These are phyloP conservation scores for Tuber microsphaerosporum DNA, from an alignment of 495 filamentous ascomycete species.

Conservation along the genomic window DNA sequence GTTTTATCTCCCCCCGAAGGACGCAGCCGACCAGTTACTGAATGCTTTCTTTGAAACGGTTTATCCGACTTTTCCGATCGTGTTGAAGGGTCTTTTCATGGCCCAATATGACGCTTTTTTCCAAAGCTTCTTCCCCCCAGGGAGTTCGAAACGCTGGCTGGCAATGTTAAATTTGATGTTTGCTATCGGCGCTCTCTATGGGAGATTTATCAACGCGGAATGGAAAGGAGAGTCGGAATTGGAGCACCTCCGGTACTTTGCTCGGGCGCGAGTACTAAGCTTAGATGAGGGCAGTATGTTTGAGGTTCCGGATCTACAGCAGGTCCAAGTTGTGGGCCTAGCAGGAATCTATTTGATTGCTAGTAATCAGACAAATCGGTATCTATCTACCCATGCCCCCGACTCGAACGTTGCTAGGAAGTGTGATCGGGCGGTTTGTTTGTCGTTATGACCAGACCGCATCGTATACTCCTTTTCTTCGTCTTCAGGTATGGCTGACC, in stretches of 20 bases:
- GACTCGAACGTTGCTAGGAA: not conserved
- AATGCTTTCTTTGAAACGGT: slow-evolving; percentile 55
- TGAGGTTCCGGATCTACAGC: slow-evolving; percentile 52
- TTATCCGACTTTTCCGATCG: slow-evolving; percentile 56
- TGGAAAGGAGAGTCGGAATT: slow-evolving; percentile 47
- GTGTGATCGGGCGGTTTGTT: not conserved
- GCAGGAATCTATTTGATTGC: slow-evolving; percentile 55
- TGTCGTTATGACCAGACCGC: not conserved
- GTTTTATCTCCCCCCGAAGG: slow-evolving; percentile 49
- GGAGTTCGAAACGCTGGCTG: slow-evolving; percentile 48
- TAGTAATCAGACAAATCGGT: slow-evolving; percentile 57
- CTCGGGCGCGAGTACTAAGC: slow-evolving; percentile 50
- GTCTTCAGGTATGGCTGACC: slow-evolving; percentile 19
- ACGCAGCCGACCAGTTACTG: slow-evolving; percentile 51
- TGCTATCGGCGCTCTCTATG: slow-evolving; percentile 53
- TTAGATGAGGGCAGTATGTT: slow-evolving; percentile 51
- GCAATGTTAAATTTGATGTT: slow-evolving; percentile 59
- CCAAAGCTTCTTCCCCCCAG: slow-evolving; percentile 46
- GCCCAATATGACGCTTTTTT: slow-evolving; percentile 33
- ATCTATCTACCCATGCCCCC: slow-evolving; percentile 13
- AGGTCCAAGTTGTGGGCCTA: slow-evolving; percentile 54
- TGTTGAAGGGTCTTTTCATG: slow-evolving; percentile 52
- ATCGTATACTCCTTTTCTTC: not conserved
- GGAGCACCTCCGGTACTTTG: slow-evolving; percentile 53
- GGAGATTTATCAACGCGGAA: slow-evolving; percentile 46